Conservation (phyloP, 1,284 basidiomycete genomes). For the Tremellales sp. region DNA sequence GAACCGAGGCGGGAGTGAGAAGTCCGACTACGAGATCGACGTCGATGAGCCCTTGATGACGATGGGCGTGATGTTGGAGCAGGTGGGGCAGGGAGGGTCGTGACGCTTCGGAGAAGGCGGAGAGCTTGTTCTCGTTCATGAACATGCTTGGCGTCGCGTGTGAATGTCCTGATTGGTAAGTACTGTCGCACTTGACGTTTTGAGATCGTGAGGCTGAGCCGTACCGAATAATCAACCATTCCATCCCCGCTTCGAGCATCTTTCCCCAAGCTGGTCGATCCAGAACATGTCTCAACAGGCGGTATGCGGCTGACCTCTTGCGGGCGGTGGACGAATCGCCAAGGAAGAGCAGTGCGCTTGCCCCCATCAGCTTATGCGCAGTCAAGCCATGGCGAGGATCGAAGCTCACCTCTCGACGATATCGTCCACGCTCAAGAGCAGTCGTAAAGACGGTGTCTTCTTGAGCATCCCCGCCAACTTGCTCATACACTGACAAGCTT, state of each 20-base stretch:
- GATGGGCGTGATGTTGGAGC: not conserved
- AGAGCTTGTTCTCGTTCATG: conserved; percentile 93
- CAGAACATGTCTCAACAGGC: conserved; percentile 75
- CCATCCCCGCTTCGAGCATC: conserved; percentile 55
- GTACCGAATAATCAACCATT: conserved; percentile 85
- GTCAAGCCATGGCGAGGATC: not conserved
- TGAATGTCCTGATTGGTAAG: conserved; percentile 60
- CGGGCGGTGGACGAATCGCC: conserved; percentile 69
- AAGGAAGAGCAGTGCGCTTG: conserved; percentile 68
- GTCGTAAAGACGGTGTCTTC: conserved; percentile 68
- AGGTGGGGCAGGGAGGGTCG: conserved; percentile 49
- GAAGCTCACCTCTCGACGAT: conserved; percentile 64
- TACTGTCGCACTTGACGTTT: not conserved
- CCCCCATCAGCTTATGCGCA: conserved; percentile 6
- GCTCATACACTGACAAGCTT: conserved; percentile 53
- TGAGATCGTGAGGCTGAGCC: too few relatives aligned
- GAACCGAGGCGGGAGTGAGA: not conserved
- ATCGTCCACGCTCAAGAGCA: conserved; percentile 67
- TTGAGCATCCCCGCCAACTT: conserved; percentile 68
- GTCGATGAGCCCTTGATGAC: conserved; percentile 5
- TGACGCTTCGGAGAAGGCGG: conserved; percentile 78
- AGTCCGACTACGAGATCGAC: conserved; percentile 6
- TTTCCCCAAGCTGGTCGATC: conserved; percentile 54
- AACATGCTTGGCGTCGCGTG: conserved; percentile 72
- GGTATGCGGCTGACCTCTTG: conserved; percentile 77